Percentiles rank a stretch among this genome's conserved stretches.
Evolutionary conservation across 805 yeast genomes (phyloP).

Genomic region (Candida qinlingensis): DNA sequence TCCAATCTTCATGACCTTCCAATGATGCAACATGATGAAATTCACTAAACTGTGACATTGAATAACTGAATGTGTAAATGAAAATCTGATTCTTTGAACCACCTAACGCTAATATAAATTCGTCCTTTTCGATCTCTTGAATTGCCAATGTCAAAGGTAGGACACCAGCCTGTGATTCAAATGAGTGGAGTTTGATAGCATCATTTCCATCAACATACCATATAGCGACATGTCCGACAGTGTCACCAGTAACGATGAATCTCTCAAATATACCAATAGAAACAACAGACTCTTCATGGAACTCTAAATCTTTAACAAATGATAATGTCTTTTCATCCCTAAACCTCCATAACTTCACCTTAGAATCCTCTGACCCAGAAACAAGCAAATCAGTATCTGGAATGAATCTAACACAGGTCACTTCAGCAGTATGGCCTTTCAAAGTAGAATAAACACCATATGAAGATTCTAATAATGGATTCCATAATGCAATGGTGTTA

Average conservation of each 20-base stretch:
- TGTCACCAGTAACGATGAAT: slow-evolving; percentile 54
- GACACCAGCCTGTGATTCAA: slow-evolving; percentile 40
- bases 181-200: slow-evolving; percentile 26
- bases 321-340: slow-evolving; percentile 12
- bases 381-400: slow-evolving; percentile 42
- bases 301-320: slow-evolving; percentile 29
- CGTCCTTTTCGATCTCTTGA: slow-evolving; percentile 25
- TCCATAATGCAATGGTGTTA: slow-evolving; percentile 60
- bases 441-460: slow-evolving; percentile 51
- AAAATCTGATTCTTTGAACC: slow-evolving; percentile 57
- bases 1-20: slow-evolving; percentile 97
- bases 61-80: slow-evolving; percentile 42
- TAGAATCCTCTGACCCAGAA: slow-evolving; percentile 65
- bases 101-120: slow-evolving; percentile 58
- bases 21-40: slow-evolving; percentile 46
- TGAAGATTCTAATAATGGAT: slow-evolving; percentile 40
- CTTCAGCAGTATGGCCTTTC: slow-evolving; percentile 54
- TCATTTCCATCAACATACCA: slow-evolving; percentile 36
- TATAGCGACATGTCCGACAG: slow-evolving; percentile 51
- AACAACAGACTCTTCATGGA: slow-evolving; percentile 49
- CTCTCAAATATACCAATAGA: slow-evolving; percentile 37
- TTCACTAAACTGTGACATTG: slow-evolving; percentile 4
- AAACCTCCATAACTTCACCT: slow-evolving; percentile 55
- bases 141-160: slow-evolving; percentile 40
- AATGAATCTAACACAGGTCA: slow-evolving; percentile 62